A percentile compares a stretch with the other conserved stretches of the same genome.
Conservation (phyloP, 345 rosid species). For the Populus simonii region DNA sequence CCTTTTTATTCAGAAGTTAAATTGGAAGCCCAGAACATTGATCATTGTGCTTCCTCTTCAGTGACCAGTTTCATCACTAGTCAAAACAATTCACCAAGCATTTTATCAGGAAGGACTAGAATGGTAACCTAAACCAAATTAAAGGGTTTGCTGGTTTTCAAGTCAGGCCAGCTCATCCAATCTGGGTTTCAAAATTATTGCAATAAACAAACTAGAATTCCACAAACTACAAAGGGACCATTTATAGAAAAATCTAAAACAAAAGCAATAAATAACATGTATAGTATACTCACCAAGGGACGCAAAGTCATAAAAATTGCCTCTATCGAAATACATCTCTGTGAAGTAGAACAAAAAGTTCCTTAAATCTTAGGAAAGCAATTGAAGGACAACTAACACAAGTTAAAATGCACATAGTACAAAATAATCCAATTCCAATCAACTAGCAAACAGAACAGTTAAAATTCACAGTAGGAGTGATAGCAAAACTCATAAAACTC, state of each 20-base stretch:
- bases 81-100: background rate
- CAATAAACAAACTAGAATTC: constrained; percentile 7
- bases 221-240: background rate
- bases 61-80: background rate
- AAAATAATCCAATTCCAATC: background rate
- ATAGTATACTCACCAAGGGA: constrained; percentile 73
- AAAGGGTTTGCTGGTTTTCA: background rate
- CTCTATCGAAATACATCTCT: constrained; percentile 96
- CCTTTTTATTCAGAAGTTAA: background rate
- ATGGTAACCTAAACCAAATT: background rate
- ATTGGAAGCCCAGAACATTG: background rate
- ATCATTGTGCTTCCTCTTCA: background rate
- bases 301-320: constrained; percentile 92
- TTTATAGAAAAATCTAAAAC: background rate
- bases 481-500: background rate
- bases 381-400: background rate
- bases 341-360: constrained; percentile 25
- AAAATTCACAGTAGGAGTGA: background rate
- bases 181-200: background rate
- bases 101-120: background rate
- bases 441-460: background rate
- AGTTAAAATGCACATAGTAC: background rate
- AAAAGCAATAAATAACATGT: background rate
- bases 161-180: background rate
- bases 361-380: constrained; percentile 9